phyloP scores from a whole-genome alignment of 2,329 filamentous ascomycete genomes.

The Reticulascus tulasneorum region DNA sequence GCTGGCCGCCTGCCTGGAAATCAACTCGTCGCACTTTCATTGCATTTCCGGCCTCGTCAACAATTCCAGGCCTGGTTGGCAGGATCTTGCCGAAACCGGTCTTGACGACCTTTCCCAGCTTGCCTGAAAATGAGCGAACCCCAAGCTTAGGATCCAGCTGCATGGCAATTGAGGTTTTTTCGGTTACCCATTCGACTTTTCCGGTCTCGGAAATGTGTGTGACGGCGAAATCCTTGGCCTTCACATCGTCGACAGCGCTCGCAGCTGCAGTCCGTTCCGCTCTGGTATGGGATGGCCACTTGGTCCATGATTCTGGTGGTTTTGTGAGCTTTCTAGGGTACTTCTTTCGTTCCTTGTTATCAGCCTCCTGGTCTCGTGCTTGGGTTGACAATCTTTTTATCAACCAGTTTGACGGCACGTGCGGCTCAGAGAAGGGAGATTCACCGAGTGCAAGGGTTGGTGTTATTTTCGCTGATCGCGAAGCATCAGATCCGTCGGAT shows the following conservation, averaged over 20 bases:
- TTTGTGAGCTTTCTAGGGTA: conserved; percentile 7
- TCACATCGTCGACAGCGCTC: conserved; percentile 19
- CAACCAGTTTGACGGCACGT: conserved; percentile 10
- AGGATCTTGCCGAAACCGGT: conserved; percentile 22
- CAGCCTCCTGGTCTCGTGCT: neutral
- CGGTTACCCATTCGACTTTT: conserved; percentile 21
- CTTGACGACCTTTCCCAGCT: conserved; percentile 25
- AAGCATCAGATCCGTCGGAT: conserved; percentile 2
- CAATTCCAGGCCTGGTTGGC: conserved; percentile 5
- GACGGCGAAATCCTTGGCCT: conserved; percentile 24
- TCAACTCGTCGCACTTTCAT: neutral
- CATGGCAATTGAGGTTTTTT: conserved; percentile 10
- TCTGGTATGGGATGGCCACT: conserved; percentile 26
- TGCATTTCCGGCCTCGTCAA: neutral
- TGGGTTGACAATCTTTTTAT: conserved; percentile 4
- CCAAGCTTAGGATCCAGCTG: conserved; percentile 7
- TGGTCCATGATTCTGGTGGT: conserved; percentile 29
- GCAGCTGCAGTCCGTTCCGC: conserved; percentile 22
- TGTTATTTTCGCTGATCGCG: too few relatives aligned
- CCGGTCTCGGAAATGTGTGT: conserved; percentile 15
- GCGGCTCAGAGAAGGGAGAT: neutral
- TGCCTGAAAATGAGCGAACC: conserved; percentile 22
- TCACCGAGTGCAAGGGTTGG: too few relatives aligned
- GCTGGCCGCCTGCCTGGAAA: conserved; percentile 12
- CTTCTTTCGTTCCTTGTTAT: too few relatives aligned